Evolutionary conservation across 176 grass and related monocot species (phyloP).

Genomic region (Ampelocalamus luodianensis): DNA sequence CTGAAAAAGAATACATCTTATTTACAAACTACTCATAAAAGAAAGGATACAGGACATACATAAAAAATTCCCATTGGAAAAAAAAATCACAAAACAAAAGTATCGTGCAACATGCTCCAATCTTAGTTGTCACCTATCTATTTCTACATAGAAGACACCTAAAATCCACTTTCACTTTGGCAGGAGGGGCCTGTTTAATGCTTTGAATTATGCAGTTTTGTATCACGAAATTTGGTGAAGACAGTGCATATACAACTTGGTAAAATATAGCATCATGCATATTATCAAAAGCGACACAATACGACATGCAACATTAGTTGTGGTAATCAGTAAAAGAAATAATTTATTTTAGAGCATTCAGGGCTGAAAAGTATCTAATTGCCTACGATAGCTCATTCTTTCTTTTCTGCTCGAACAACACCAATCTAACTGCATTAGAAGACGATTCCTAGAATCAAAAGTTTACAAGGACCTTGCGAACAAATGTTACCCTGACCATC

Average conservation of each 20-base stretch:
- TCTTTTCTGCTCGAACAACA: not conserved
- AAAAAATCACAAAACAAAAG: too few species aligned
- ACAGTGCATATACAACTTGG: not conserved
- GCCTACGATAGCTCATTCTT: not conserved
- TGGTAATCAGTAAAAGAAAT: slow-evolving; percentile 18
- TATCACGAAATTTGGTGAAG: slow-evolving; percentile 15
- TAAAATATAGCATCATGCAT: not conserved
- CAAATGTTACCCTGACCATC: slow-evolving; percentile 50
- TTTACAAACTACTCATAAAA: too few species aligned
- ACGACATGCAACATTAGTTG: not conserved
- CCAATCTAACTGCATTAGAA: not conserved
- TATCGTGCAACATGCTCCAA: too few species aligned
- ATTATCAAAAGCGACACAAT: too few species aligned
- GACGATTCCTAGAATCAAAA: not conserved
- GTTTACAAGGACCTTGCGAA: not conserved
- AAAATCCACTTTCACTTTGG: too few species aligned
- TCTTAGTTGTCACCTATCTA: too few species aligned
- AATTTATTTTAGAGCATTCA: not conserved
- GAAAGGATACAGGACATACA: too few species aligned
- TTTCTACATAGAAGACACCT: too few species aligned
- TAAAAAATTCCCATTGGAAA: too few species aligned
- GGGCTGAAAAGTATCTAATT: not conserved
- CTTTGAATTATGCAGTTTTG: too few species aligned
- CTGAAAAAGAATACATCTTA: too few species aligned
- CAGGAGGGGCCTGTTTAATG: too few species aligned